Percentiles rank a stretch among this genome's conserved stretches.
Evolutionary conservation across 169 alveolate genomes (phyloP).

Genomic region (Cyclospora cayetanensis): DNA sequence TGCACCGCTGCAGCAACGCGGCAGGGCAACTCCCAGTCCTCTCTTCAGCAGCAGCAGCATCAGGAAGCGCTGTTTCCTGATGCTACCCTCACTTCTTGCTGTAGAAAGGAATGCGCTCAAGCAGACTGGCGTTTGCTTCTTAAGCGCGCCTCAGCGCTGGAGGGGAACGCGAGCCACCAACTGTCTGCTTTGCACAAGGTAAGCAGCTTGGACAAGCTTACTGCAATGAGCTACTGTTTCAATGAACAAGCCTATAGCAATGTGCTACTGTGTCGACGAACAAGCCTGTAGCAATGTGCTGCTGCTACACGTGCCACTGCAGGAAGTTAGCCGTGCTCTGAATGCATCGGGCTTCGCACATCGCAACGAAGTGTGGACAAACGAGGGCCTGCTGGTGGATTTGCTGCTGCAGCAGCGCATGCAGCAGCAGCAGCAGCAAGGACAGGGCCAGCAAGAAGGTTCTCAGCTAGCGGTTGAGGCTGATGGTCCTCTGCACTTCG

Average conservation of each 20-base stretch:
- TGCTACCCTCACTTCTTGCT: conserved; percentile 29
- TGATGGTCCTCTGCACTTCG: conserved; percentile 41
- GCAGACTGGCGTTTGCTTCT: conserved; percentile 49
- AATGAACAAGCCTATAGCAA: too few species aligned
- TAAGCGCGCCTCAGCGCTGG: neutral
- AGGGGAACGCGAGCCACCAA: conserved; percentile 15
- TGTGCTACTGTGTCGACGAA: too few species aligned
- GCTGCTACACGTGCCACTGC: conserved; percentile 11
- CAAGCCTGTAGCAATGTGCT: too few species aligned
- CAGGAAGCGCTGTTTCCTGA: neutral
- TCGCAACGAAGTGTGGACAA: conserved; percentile 6
- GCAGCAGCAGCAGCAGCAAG: neutral
- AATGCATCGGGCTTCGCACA: neutral
- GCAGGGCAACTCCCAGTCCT: too few species aligned
- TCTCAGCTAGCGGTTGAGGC: conserved; percentile 25
- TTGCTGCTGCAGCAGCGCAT: conserved; percentile 39
- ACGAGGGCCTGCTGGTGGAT: conserved; percentile 22
- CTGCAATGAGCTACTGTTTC: too few species aligned
- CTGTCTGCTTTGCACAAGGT: conserved; percentile 36
- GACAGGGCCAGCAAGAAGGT: neutral
- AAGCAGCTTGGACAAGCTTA: too few species aligned
- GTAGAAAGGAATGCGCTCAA: neutral
- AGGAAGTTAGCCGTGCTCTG: conserved; percentile 28
- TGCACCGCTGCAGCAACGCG: neutral
- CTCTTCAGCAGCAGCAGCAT: conserved; percentile 15